Evolutionary conservation across 1,284 basidiomycete genomes (phyloP).

Genomic region (Porogramme epimiltina): DNA sequence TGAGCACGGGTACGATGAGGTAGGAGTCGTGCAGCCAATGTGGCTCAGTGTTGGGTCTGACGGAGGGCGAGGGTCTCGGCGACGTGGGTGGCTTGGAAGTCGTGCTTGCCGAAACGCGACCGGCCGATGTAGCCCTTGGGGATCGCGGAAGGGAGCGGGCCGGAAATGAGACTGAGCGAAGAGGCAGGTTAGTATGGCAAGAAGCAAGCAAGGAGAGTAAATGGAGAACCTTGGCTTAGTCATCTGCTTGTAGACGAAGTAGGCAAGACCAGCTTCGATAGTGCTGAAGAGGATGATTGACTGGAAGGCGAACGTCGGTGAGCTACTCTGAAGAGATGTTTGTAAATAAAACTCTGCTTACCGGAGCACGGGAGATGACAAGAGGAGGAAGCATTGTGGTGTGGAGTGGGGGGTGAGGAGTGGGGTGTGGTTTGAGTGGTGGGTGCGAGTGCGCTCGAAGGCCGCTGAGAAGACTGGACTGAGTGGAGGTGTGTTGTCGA

Average conservation of each 20-base stretch:
- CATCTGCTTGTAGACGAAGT: conserved; percentile 27
- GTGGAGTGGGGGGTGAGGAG: conserved; percentile 10
- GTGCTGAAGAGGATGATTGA: conserved; percentile 28
- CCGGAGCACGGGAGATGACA: conserved; percentile 26
- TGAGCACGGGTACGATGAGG: conserved; percentile 18
- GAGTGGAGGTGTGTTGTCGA: conserved; percentile 17
- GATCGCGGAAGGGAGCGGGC: conserved; percentile 28
- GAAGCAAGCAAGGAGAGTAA: not conserved
- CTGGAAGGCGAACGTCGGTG: conserved; percentile 10
- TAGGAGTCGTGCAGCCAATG: conserved; percentile 12
- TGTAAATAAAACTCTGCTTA: conserved; percentile 13
- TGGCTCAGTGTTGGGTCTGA: conserved; percentile 6
- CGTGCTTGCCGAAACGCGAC: conserved; percentile 22
- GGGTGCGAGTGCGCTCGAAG: conserved; percentile 4
- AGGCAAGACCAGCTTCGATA: conserved; percentile 26
- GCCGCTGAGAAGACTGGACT: conserved; percentile 4
- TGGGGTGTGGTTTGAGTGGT: conserved; percentile 11
- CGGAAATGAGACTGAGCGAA: conserved; percentile 18
- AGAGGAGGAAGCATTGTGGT: conserved; percentile 21
- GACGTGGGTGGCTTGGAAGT: conserved; percentile 17
- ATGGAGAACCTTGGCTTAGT: conserved; percentile 26
- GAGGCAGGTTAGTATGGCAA: not conserved
- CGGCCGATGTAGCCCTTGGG: conserved; percentile 28
- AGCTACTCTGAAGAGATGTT: not conserved
- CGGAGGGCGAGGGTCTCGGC: conserved; percentile 10